phyloP scores from a whole-genome alignment of 2,329 filamentous ascomycete genomes.

The Ascosphaera apis region DNA sequence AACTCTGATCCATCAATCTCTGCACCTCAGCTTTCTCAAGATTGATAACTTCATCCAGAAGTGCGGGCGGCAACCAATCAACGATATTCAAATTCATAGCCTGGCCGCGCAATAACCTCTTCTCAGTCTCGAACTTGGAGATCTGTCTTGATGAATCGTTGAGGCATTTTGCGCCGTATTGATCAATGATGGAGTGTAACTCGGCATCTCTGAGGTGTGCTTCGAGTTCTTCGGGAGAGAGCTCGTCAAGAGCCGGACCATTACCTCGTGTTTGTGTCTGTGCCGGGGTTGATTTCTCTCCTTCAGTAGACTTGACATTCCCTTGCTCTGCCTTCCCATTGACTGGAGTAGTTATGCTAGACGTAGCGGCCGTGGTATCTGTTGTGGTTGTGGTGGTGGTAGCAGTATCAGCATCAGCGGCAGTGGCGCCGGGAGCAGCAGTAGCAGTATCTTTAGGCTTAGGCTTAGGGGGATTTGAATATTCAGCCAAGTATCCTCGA shows the following conservation, averaged over 20 bases:
- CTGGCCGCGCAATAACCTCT: conserved; percentile 56
- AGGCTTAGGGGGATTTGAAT: conserved; percentile 65
- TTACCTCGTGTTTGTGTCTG: conserved; percentile 5
- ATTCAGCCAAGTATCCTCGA: conserved; percentile 81
- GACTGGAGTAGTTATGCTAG: conserved; percentile 11
- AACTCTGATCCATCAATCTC: conserved; percentile 13
- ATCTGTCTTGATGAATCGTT: conserved; percentile 59
- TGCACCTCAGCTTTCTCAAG: conserved; percentile 24
- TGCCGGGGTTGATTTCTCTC: conserved; percentile 7
- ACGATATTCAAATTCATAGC: conserved; percentile 45
- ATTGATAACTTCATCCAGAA: conserved; percentile 55
- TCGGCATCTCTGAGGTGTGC: conserved; percentile 75
- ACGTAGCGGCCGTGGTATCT: not conserved
- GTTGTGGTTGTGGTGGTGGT: not conserved
- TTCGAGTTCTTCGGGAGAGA: conserved; percentile 72
- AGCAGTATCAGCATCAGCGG: not conserved
- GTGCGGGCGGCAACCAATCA: conserved; percentile 61
- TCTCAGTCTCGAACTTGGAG: conserved; percentile 60
- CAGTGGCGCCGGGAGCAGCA: not conserved
- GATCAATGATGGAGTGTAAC: conserved; percentile 69
- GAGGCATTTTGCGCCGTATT: conserved; percentile 53
- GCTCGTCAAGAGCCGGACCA: conserved; percentile 11
- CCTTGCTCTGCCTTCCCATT: conserved; percentile 7
- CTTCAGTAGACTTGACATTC: conserved; percentile 4
- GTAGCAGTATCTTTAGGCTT: conserved; percentile 25